A percentile compares a stretch with the other conserved stretches of the same genome.
Evolutionary conservation across 177 flowering plant genomes (phyloP).

Genomic region (Tripterygium wilfordii): DNA sequence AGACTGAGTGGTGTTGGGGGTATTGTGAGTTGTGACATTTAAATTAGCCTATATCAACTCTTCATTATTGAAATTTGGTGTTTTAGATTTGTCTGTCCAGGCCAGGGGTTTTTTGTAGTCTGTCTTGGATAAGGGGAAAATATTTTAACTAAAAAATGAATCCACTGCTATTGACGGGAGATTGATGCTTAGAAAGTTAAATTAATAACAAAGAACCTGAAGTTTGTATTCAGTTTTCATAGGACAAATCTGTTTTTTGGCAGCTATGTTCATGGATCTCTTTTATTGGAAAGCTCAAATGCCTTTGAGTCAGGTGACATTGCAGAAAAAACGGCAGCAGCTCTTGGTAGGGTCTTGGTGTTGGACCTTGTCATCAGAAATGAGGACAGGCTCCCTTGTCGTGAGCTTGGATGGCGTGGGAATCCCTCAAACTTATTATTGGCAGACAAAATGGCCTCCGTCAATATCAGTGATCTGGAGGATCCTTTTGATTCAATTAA

Average conservation of each 20-base stretch:
- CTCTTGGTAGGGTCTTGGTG: slow-evolving; percentile 89
- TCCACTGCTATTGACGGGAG: too few species aligned
- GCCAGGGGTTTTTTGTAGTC: too few species aligned
- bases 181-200: too few species aligned
- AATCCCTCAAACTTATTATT: slow-evolving; percentile 78
- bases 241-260: slow-evolving; percentile 17
- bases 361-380: slow-evolving; percentile 96
- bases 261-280: slow-evolving; percentile 96
- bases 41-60: too few species aligned
- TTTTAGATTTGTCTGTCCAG: too few species aligned
- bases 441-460: slow-evolving; percentile 45
- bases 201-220: too few species aligned
- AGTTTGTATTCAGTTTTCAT: neutral
- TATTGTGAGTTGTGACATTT: too few species aligned
- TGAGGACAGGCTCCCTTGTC: slow-evolving; percentile 98
- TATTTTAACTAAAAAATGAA: too few species aligned
- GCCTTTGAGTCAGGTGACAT: slow-evolving; percentile 65
- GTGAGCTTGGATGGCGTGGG: slow-evolving; percentile 96
- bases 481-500: slow-evolving; percentile 58
- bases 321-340: slow-evolving; percentile 74
- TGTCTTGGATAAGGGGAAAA: too few species aligned
- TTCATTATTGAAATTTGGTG: too few species aligned
- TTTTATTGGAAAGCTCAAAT: slow-evolving; percentile 68
- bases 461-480: slow-evolving; percentile 36
- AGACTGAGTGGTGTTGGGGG: too few species aligned